Evolutionary conservation across 768 basidiomycete genomes (phyloP), one percentile per base, ranked within the genome.

Genomic region (Rhizopogon roseolus): DNA sequence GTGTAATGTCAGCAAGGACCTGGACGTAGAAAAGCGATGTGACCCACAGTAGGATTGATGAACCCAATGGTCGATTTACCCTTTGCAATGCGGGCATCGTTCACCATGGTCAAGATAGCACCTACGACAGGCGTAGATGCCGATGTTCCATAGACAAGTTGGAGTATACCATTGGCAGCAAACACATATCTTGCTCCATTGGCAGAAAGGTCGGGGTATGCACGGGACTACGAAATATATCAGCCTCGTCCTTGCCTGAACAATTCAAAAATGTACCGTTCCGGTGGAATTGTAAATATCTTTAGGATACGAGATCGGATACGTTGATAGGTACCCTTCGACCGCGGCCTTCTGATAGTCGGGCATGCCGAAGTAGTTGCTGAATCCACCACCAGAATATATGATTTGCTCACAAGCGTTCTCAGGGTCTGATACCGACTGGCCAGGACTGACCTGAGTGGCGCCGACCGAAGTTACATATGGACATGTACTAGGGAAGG

Each of bases 401-500:
- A 80, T 80, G 4, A 73, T 68, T 57, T 71, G 60, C 54, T 75
- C 69, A 49, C 78, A 81, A 0, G 79, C 79, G 19, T 64, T 63
- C 63, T 81, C 80, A 3, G 67, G 66, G 38, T 80, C 76, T 25
- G 60, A 62, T 0, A 81, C 73, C 1, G 71, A 75, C 8, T 74
- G 70, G n/a, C 71, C 71, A 1, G 71, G 70, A 32, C 72, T 73
- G 49, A 81, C 55, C 53, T 81, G 79, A 5, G 80, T 81, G 0
- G 87, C 89, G 3, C 84, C 88, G 4, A 90, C 79, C 2, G 81
- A 42, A 16, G 86, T 88, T n/a, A 88, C 78, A 52, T 73, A 88
- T 3, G 86, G 86, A 60, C 84, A 87, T 28, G 66, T 63, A 22
- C 64, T 57, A 6, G 78, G 78, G 63, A 79, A 79, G 9, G 56